phyloP scores from a whole-genome alignment of 176 grass and related monocot species.

The Poa pratensis region DNA sequence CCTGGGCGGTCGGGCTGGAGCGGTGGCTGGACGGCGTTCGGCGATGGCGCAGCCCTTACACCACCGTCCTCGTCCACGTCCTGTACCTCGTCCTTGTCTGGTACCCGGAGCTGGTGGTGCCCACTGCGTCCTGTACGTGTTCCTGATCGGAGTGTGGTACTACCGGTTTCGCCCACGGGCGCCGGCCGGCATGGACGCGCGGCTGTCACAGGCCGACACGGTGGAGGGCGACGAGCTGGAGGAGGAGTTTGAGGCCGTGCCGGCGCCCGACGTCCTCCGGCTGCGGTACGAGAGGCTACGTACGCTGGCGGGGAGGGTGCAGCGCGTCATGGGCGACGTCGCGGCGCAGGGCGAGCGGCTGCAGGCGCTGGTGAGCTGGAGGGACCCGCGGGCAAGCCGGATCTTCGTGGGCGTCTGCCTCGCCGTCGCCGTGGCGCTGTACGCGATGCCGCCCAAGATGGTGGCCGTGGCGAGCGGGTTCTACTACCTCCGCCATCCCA shows the following conservation, averaged over 20 bases:
- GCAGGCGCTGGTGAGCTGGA: constrained; percentile 98
- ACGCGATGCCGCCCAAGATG: constrained; percentile 91
- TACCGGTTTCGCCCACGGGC: constrained; percentile 79
- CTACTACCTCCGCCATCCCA: constrained; percentile 96
- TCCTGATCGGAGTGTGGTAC: constrained; percentile 92
- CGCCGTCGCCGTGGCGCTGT: constrained; percentile 68
- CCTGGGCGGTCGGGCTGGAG: constrained; percentile 88
- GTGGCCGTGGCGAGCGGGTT: constrained; percentile 91
- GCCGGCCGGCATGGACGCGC: constrained; percentile 83
- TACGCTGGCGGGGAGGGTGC: constrained; percentile 76
- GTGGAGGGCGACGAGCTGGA: constrained; percentile 88
- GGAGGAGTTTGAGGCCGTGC: constrained; percentile 94
- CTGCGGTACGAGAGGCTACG: constrained; percentile 75
- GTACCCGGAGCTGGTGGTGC: constrained; percentile 96
- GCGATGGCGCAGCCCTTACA: constrained; percentile 73
- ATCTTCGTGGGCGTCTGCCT: constrained; percentile 95
- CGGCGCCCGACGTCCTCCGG: constrained; percentile 55
- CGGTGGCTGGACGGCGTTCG: constrained; percentile 80
- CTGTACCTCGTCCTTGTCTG: constrained; percentile 94
- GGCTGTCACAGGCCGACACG: constrained; percentile 94
- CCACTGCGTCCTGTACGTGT: constrained; percentile 90
- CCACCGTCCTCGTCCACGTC: constrained; percentile 84
- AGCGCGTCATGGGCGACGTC: constrained; percentile 91
- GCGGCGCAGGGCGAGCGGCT: constrained; percentile 94
- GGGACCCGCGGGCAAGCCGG: constrained; percentile 87